phyloP scores from a whole-genome alignment of 2,329 filamentous ascomycete species.

The Torrubiella hemipterigena region DNA sequence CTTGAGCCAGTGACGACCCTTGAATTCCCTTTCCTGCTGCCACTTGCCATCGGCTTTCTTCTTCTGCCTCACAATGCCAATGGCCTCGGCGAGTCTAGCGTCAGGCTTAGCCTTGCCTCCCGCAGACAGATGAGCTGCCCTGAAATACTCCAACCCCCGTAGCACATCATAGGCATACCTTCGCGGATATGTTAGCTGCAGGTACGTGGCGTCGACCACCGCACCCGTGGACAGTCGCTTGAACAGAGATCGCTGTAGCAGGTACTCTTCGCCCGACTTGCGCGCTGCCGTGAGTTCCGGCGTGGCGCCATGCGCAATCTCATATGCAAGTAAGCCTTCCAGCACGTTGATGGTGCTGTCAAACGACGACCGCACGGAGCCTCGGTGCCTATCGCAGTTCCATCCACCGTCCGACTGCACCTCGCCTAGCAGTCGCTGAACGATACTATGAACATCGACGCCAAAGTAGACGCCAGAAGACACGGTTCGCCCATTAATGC shows the following conservation, averaged over 20 bases:
- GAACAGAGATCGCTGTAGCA: slow-evolving; percentile 6
- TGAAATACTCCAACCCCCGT: slow-evolving; percentile 7
- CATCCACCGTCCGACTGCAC: slow-evolving; percentile 6
- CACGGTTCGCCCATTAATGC: slow-evolving; percentile 8
- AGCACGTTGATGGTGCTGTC: slow-evolving; percentile 7
- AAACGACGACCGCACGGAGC: slow-evolving; percentile 6
- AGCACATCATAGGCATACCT: slow-evolving; percentile 5
- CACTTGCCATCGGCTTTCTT: slow-evolving; percentile 1
- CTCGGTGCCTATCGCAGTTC: slow-evolving; percentile 8
- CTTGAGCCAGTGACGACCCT: slow-evolving; percentile 1
- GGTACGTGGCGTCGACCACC: slow-evolving; percentile 4
- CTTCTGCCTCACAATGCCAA: slow-evolving; percentile 4
- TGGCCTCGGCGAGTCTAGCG: slow-evolving; percentile 4
- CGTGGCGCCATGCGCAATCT: slow-evolving; percentile 3
- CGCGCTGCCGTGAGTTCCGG: slow-evolving; percentile 2
- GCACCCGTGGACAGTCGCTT: slow-evolving; percentile 4
- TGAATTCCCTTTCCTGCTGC: not conserved
- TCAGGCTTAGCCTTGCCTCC: not conserved
- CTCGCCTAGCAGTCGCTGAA: slow-evolving; percentile 6
- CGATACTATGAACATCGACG: slow-evolving; percentile 5
- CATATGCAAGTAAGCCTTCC: slow-evolving; percentile 7
- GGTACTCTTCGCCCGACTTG: slow-evolving; percentile 7
- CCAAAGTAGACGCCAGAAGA: slow-evolving; percentile 7
- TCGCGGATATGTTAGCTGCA: slow-evolving; percentile 2
- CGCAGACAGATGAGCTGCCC: not conserved